Conservation (phyloP, 2,329 filamentous ascomycete species). For the Coleophoma cylindrospora region DNA sequence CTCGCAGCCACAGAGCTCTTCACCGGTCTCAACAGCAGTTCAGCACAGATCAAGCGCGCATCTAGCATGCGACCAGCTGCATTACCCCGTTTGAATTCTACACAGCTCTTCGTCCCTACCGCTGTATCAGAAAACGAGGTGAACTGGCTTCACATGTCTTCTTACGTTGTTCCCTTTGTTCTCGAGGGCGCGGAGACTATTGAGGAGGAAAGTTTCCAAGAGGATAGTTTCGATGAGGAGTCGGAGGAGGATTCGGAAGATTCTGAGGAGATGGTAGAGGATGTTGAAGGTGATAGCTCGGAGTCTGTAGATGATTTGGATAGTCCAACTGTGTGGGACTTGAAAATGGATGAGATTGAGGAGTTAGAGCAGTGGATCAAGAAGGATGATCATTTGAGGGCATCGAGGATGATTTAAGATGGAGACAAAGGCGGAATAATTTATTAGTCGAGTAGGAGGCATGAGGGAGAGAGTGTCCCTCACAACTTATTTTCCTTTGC, state of each 20-base stretch:
- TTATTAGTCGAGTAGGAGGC: too few relatives aligned
- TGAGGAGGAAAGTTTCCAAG: not conserved
- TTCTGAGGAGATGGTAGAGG: not conserved
- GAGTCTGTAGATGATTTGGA: conserved; percentile 6
- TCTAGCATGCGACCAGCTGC: not conserved
- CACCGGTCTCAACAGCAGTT: not conserved
- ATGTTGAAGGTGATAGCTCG: not conserved
- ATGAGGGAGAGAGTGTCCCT: too few relatives aligned
- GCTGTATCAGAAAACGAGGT: not conserved
- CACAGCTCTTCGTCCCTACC: not conserved
- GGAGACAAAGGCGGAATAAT: too few relatives aligned
- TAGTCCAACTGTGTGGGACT: conserved; percentile 7
- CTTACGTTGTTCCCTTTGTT: not conserved
- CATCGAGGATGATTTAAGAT: too few relatives aligned
- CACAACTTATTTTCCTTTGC: too few relatives aligned
- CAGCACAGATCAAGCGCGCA: not conserved
- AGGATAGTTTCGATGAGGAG: not conserved
- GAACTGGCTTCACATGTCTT: not conserved
- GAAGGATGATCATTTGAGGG: not conserved
- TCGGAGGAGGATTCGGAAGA: not conserved
- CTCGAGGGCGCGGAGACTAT: too few relatives aligned
- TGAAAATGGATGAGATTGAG: conserved; percentile 8
- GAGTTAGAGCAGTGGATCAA: conserved; percentile 15
- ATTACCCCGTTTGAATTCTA: not conserved
- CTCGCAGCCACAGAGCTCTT: not conserved